Evolutionary conservation across 768 basidiomycete species (phyloP).

Genomic region (Mycena galericulata): DNA sequence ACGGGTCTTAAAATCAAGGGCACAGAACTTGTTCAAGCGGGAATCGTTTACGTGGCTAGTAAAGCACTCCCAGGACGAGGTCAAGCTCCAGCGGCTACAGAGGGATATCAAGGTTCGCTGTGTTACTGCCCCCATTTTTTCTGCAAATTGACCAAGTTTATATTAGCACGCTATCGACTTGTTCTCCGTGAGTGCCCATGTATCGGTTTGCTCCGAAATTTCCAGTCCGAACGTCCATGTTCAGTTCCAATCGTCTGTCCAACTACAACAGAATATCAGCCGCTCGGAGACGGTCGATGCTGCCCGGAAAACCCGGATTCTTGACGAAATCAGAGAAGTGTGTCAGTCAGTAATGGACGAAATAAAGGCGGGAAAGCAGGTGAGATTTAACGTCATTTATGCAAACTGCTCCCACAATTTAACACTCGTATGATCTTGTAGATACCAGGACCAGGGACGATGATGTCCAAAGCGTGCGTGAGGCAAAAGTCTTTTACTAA

Average conservation of each 20-base stretch:
- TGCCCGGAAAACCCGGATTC: constrained; percentile 29
- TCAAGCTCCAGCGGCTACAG: constrained; percentile 27
- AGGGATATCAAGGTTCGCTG: constrained; percentile 30
- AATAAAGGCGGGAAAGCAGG: constrained; percentile 33
- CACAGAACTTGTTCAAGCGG: constrained; percentile 29
- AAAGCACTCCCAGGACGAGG: constrained; percentile 34
- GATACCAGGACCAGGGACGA: not conserved
- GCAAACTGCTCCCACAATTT: not conserved
- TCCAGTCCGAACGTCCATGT: not conserved
- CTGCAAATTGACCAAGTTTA: not conserved
- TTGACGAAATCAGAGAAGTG: constrained; percentile 36
- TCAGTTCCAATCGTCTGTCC: constrained; percentile 27
- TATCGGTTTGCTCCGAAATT: not conserved
- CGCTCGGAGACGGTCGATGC: constrained; percentile 25
- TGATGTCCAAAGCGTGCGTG: constrained; percentile 25
- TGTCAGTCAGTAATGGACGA: constrained; percentile 30
- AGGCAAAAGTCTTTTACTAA: not conserved
- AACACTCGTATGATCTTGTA: constrained; percentile 2
- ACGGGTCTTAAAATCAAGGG: not conserved
- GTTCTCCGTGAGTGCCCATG: constrained; percentile 27
- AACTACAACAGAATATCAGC: constrained; percentile 23
- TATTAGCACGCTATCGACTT: constrained; percentile 34
- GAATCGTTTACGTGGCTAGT: constrained; percentile 31
- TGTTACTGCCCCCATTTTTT: not conserved
- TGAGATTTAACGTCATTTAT: not conserved